A percentile compares a stretch with the other conserved stretches of the same genome.
These are phyloP conservation scores for Aspergillus transmontanensis DNA, from an alignment of 2,329 filamentous ascomycete species.

Conservation along the genomic window DNA sequence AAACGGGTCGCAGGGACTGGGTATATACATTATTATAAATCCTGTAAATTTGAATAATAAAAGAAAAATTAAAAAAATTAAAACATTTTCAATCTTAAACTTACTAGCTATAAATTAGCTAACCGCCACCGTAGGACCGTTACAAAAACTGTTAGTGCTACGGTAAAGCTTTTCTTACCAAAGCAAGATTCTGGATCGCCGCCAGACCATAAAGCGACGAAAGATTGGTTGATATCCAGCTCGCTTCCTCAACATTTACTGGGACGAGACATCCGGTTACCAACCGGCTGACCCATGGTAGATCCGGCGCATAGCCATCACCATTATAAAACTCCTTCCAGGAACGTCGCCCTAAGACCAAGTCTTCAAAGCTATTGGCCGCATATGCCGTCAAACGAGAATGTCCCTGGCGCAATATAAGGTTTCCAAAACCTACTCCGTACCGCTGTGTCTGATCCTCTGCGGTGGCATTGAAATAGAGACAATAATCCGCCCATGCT, in stretches of 20 bases:
- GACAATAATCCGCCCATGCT: background rate
- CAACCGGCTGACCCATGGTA: background rate
- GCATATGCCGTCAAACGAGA: background rate
- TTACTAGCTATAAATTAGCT: background rate
- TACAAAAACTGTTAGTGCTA: background rate
- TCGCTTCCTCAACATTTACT: slow-evolving; percentile 55
- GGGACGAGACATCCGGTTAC: slow-evolving; percentile 51
- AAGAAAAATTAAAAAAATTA: background rate
- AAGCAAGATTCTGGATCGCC: slow-evolving; percentile 56
- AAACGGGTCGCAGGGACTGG: background rate
- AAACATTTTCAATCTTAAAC: background rate
- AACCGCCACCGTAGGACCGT: background rate
- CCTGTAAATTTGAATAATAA: background rate
- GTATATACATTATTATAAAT: background rate
- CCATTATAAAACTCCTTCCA: background rate
- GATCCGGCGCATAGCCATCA: background rate
- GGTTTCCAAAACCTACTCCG: background rate
- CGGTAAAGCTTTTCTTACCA: background rate
- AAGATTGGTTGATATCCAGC: slow-evolving; percentile 61
- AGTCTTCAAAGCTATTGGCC: background rate
- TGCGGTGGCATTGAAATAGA: background rate
- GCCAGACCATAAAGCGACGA: slow-evolving; percentile 60
- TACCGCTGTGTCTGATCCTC: background rate
- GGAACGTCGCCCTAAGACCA: background rate
- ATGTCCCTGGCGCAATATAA: background rate